Base-by-base conservation (phyloP, 2,329 filamentous ascomycete species). In the Colletotrichum tropicicola region DNA sequence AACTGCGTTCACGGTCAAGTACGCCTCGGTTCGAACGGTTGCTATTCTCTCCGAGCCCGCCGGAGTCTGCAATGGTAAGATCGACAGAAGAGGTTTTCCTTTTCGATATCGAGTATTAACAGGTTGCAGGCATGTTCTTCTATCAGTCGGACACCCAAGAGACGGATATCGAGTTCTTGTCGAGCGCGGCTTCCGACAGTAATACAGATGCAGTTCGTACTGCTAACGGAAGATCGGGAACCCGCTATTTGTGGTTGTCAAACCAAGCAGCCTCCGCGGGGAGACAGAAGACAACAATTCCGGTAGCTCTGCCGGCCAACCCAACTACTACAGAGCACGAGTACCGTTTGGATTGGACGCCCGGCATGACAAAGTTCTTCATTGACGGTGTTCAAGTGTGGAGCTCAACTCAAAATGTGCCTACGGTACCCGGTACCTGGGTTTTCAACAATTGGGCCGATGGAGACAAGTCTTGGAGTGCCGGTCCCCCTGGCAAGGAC, bases 381-480 rank as follows among this genome's bases (percentile, higher is more conserved):
- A 59, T 75, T 1, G 73, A 75, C 6, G 72, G 72, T 0, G 65
- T 51, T 0, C 67, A 71, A 58, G 45, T 69, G 9, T 74, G 71
- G 69, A 59, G 68, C 39, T 72, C 73, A 0, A 73, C 51, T 4
- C 27, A 62, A 35, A 69, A 75, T 17, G 72, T 73, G 0, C 73
- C 73, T 0, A 70, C 30, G 2, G 57, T 67, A 0, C 30, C 69
- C n/a, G 73, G 73, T 0, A 60, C 68, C 13, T 75, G 73, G 71
- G 60, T 75, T 6, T 75, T 70, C 48, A 75, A 75, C 39, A 75
- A 75, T 59, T 75, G 73, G 73, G 70, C 73, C 0, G 73, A 71
- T 19, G 70, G 72, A 4, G 70, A 74, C 12, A 61, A 61, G 39
- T 67, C 67, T 4, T 75, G 73, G 73, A 72, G 67, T 1, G 71